phyloP scores from a whole-genome alignment of 208 protist species.

The Histomonas meleagridis region DNA sequence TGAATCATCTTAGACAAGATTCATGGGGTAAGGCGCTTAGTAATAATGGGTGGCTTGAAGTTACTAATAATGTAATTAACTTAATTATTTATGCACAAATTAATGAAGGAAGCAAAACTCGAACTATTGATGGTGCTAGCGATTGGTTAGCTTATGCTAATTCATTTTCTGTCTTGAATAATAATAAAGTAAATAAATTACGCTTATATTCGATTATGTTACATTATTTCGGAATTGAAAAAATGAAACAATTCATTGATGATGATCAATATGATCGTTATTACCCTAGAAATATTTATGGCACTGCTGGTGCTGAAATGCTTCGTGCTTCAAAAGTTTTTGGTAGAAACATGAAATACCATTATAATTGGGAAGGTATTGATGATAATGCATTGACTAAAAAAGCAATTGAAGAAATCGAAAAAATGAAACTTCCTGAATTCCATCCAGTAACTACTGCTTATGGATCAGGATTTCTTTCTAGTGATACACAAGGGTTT shows the following conservation, averaged over 20 bases:
- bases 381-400: not conserved
- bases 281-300: not conserved
- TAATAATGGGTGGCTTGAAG: not conserved
- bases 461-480: not conserved
- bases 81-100: not conserved
- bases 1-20: not conserved
- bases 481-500: not conserved
- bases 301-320: not conserved
- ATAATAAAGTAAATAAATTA: not conserved
- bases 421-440: not conserved
- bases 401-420: not conserved
- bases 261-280: not conserved
- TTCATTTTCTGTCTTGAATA: not conserved
- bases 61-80: not conserved
- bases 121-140: not conserved
- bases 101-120: not conserved
- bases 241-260: not conserved
- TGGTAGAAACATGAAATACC: not conserved
- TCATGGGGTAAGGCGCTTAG: not conserved
- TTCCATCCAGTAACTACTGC: not conserved
- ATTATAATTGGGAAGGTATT: not conserved
- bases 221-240: not conserved
- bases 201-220: not conserved
- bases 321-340: not conserved
- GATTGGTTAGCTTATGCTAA: not conserved